A percentile compares a stretch with the other conserved stretches of the same genome.
phyloP scores from a whole-genome alignment of 1,284 basidiomycete species.

The Puccinia novopanici region DNA sequence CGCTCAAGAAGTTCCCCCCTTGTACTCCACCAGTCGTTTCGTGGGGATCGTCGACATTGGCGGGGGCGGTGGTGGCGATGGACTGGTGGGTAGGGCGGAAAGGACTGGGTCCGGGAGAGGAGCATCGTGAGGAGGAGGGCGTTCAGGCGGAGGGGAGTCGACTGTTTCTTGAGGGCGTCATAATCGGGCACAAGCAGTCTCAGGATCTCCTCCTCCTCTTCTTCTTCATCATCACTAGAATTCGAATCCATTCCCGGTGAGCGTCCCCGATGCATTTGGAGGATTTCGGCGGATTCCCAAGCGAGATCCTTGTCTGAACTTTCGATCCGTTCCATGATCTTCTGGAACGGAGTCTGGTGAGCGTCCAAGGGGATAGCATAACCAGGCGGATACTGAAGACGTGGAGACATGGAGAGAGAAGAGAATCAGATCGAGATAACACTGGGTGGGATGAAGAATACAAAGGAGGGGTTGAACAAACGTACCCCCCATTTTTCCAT shows the following conservation, averaged over 20 bases:
- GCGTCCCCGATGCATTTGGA: conserved; percentile 31
- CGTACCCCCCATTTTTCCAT: conserved; percentile 47
- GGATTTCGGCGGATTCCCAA: conserved; percentile 11
- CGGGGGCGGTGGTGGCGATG: conserved; percentile 5
- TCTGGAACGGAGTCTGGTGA: conserved; percentile 16
- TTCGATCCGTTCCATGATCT: background rate
- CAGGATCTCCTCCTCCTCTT: conserved; percentile 30
- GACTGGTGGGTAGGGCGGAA: conserved; percentile 9
- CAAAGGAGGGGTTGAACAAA: background rate
- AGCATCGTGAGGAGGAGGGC: background rate
- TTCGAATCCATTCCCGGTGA: conserved; percentile 10
- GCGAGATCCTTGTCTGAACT: conserved; percentile 8
- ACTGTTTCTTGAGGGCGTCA: background rate
- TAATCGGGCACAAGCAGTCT: conserved; percentile 22
- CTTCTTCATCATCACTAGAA: conserved; percentile 25
- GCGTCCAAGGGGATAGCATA: conserved; percentile 17
- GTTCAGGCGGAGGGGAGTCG: background rate
- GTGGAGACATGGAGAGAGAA: background rate
- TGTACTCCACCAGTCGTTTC: conserved; percentile 34
- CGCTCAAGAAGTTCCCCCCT: conserved; percentile 30
- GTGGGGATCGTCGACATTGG: background rate
- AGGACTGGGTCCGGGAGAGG: background rate
- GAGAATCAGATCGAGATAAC: background rate
- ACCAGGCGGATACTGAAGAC: conserved; percentile 29
- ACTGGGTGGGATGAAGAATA: no score